A percentile compares a stretch with the other conserved stretches of the same genome.
These are phyloP conservation scores for Ephemerocybe angulata DNA, from an alignment of 768 basidiomycete genomes.

Conservation along the genomic window DNA sequence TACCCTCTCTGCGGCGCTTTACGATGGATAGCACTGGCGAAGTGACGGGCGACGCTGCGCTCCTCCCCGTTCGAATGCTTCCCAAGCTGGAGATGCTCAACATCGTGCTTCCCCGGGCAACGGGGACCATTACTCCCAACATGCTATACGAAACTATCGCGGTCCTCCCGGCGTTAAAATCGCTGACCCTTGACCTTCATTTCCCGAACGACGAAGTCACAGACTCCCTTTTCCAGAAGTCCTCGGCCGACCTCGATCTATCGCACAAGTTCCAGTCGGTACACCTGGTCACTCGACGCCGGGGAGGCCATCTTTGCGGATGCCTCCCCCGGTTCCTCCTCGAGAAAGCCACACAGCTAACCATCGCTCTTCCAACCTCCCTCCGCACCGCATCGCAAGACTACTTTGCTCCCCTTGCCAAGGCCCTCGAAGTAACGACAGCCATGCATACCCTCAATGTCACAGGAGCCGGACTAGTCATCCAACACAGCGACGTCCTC, in stretches of 20 bases:
- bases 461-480: no score
- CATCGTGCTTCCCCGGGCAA: not conserved
- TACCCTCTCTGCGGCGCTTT: not conserved
- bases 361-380: not conserved
- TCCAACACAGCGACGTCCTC: no score
- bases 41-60: not conserved
- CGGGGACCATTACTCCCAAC: not conserved
- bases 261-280: not conserved
- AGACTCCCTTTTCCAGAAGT: not conserved
- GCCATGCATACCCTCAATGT: no score
- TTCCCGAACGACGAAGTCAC: no score
- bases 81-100: not conserved
- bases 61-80: not conserved
- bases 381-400: not conserved
- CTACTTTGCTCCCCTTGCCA: not conserved
- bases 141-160: not conserved
- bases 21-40: no score
- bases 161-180: not conserved
- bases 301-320: not conserved
- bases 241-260: not conserved
- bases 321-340: not conserved
- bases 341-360: not conserved
- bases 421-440: no score
- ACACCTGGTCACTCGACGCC: not conserved
- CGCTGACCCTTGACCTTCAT: not conserved